Base-by-base conservation (phyloP, 2,329 filamentous ascomycete genomes). In the Penicillium italicum region DNA sequence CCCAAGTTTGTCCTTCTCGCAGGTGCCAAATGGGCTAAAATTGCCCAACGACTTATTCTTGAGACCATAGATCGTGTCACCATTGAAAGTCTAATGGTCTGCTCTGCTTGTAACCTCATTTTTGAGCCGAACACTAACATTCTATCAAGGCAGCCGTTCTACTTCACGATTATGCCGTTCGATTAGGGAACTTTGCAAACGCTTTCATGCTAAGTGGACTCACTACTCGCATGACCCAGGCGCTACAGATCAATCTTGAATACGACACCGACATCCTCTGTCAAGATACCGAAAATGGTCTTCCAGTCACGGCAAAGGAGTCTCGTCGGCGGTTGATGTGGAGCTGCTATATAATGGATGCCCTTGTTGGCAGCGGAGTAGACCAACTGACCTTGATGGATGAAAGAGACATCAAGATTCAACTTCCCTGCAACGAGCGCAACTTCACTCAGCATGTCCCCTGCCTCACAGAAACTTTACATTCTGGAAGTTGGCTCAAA, bases 181-280 rank as follows among this genome's bases (percentile, higher is more conserved):
- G 69, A 4, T 57, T 64, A 41, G 69, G 67, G 12, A 66, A 70
- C 20, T 71, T 69, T 53, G 60, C 69, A n/a, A 66, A 66, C 33
- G 69, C 67, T 16, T 70, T 72, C 45, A 65, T 72, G 60, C 55
- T 71, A 5, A 69, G 68, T 37, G 69, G 69, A 3, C 56, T 67
- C n/a, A 67, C 65, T 18, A 65, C 66, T 1, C 60, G 69, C 14
- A 66, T 69, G 55, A 64, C 65, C 8, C 69, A 72, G 52, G 63
- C 66, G 1, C 56, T 72, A 11, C 68, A 71, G 44, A 65, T 72
- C 11, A 72, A 70, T 44, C 40, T 70, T 6, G 69, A 72, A 53
- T 66, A 68, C 41, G 69, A 69, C 38, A 65, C 64, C 14, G 69
- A 72, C 40, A 42, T 71, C 7, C 59, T 70, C 6, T 66, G 66